A percentile compares a stretch with the other conserved stretches of the same genome.
phyloP scores from a whole-genome alignment of 345 rosid species.

The Euclidium syriacum region DNA sequence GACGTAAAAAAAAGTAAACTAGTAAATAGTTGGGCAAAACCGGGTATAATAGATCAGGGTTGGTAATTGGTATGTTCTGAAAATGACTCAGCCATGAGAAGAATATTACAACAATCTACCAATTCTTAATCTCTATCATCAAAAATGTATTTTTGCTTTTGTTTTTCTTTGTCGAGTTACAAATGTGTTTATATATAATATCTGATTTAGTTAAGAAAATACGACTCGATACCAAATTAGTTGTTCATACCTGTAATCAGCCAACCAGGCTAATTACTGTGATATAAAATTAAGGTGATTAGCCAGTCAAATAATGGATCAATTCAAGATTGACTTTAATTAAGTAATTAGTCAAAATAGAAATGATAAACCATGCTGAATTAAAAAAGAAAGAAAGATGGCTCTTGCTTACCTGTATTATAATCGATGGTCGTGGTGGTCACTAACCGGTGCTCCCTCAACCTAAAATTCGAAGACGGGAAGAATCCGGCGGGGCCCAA shows the following conservation, averaged over 20 bases:
- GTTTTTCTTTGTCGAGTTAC: not conserved
- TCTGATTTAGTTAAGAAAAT: not conserved
- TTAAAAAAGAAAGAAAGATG: not conserved
- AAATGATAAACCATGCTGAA: not conserved
- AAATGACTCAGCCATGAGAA: constrained; percentile 2
- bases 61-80: not conserved
- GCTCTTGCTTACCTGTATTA: constrained; percentile 43
- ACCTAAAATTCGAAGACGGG: constrained; percentile 37
- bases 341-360: not conserved
- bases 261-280: not conserved
- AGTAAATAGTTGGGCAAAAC: not conserved
- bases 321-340: not conserved
- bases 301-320: not conserved
- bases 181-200: not conserved
- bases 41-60: not conserved
- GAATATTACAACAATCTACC: not conserved
- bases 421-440: constrained; percentile 50
- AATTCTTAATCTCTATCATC: not conserved
- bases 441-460: constrained; percentile 49
- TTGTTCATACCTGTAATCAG: not conserved
- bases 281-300: not conserved
- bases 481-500: constrained; percentile 43
- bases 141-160: not conserved
- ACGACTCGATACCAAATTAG: too few species aligned
- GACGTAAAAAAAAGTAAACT: too few species aligned